Evolutionary conservation across 108 stramenopile genomes (phyloP).

Genomic region (Fragilaria radians): DNA sequence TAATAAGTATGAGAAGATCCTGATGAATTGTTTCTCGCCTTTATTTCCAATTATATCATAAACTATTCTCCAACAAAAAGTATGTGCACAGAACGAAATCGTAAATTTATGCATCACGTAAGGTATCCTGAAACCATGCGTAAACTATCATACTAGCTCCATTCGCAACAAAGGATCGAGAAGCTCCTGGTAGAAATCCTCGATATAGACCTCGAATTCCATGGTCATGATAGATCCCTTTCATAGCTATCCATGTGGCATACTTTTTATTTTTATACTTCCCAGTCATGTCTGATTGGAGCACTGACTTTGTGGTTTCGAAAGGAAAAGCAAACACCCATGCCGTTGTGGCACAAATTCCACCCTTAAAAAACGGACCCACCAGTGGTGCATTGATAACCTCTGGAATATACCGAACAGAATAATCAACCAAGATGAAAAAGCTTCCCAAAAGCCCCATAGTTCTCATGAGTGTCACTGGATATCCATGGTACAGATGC

Average conservation of each 20-base stretch:
- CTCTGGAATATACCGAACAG: conserved; percentile 14
- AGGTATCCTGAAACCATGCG: not conserved
- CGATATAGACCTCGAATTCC: conserved; percentile 16
- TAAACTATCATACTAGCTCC: conserved; percentile 22
- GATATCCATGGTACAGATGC: conserved; percentile 15
- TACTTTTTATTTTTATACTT: not conserved
- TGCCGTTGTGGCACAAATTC: conserved; percentile 27
- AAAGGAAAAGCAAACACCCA: conserved; percentile 23
- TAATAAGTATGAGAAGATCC: no score
- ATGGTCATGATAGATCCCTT: not conserved
- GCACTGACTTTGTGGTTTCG: conserved; percentile 14
- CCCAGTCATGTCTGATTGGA: conserved; percentile 15
- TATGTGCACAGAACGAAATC: no score
- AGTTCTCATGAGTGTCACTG: conserved; percentile 15
- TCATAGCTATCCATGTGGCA: conserved; percentile 4
- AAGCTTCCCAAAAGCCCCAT: conserved; percentile 16
- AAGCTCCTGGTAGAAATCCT: conserved; percentile 18
- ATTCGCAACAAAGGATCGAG: conserved; percentile 20
- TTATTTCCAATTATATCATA: no score
- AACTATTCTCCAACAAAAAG: no score
- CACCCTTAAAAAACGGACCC: conserved; percentile 35
- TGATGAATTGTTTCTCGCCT: no score
- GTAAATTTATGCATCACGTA: conserved; percentile 2
- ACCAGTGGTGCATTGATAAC: conserved; percentile 10
- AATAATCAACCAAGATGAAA: conserved; percentile 16